A percentile compares a stretch with the other conserved stretches of the same genome.
Conservation (phyloP, 2,329 filamentous ascomycete genomes). For the Epichloe uncinata region DNA sequence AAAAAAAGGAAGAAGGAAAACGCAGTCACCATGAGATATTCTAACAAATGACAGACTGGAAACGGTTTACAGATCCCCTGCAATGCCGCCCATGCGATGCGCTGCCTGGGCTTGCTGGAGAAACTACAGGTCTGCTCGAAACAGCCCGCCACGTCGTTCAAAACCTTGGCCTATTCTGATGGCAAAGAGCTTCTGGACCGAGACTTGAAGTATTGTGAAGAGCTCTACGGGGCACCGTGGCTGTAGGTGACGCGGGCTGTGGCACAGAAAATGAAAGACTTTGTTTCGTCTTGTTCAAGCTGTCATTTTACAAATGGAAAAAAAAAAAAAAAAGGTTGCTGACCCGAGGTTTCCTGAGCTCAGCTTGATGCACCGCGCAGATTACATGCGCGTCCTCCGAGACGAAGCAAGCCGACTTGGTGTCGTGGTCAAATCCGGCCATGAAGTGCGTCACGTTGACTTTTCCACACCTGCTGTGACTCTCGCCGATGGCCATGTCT, state of each 20-base stretch:
- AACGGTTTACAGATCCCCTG: constrained; percentile 10
- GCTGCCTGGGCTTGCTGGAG: constrained; percentile 8
- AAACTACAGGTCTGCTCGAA: constrained; percentile 1
- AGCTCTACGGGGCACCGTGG: constrained; percentile 10
- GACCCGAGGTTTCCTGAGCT: not conserved
- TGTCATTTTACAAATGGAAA: no score
- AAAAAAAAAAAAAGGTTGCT: not conserved
- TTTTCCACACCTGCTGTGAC: constrained; percentile 4
- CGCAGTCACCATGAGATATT: no score
- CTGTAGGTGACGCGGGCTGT: constrained; percentile 5
- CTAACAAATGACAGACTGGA: constrained; percentile 4
- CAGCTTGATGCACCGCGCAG: constrained; percentile 8
- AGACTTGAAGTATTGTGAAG: constrained; percentile 4
- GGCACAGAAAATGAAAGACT: no score
- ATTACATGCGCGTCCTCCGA: constrained; percentile 6
- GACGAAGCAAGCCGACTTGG: constrained; percentile 6
- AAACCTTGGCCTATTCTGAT: not conserved
- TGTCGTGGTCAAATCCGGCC: constrained; percentile 4
- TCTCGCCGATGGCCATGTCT: constrained; percentile 2
- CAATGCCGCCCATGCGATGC: constrained; percentile 9
- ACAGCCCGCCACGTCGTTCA: not conserved
- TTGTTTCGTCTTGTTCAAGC: no score
- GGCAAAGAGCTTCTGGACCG: constrained; percentile 3
- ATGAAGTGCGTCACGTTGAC: constrained; percentile 5
- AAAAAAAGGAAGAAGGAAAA: not conserved